phyloP scores from a whole-genome alignment of 345 rosid genomes.

The Salix udensis region DNA sequence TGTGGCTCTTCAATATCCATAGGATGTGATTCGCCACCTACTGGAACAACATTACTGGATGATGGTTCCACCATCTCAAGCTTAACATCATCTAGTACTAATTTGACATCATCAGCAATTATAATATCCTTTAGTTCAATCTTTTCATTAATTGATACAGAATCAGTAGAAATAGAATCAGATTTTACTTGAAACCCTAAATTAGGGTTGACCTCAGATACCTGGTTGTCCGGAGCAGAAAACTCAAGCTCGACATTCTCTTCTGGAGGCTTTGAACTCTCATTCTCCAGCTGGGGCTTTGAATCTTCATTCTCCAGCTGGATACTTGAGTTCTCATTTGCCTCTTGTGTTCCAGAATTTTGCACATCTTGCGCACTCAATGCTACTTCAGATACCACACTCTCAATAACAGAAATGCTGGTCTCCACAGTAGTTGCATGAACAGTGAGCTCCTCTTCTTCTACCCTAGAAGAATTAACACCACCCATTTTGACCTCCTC shows the following conservation, averaged over 20 bases:
- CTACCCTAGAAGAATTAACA: conserved; percentile 16
- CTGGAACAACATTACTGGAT: conserved; percentile 50
- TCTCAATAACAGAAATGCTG: conserved; percentile 22
- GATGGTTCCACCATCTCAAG: conserved; percentile 81
- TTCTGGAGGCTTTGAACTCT: conserved; percentile 39
- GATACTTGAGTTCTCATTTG: conserved; percentile 25
- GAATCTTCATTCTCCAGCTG: conserved; percentile 38
- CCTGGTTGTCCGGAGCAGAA: conserved; percentile 79
- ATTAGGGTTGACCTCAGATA: conserved; percentile 95
- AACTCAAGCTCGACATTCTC: conserved; percentile 47
- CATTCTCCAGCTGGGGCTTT: conserved; percentile 38
- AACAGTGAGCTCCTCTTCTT: conserved; percentile 26
- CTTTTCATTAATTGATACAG: conserved; percentile 93
- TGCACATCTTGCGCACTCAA: conserved; percentile 32
- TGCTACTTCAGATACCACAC: conserved; percentile 31
- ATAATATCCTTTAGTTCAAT: conserved; percentile 91
- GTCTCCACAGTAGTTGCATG: conserved; percentile 20
- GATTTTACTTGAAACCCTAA: conserved; percentile 98
- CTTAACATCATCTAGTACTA: conserved; percentile 89
- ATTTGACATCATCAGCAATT: conserved; percentile 93
- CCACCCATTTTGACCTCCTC: conserved; percentile 16
- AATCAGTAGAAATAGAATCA: conserved; percentile 98
- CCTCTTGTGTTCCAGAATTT: conserved; percentile 26
- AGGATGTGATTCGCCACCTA: conserved; percentile 73
- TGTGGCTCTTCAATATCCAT: conserved; percentile 85